phyloP scores from a whole-genome alignment of 2,329 filamentous ascomycete species.

The Fusarium sarcochroum region DNA sequence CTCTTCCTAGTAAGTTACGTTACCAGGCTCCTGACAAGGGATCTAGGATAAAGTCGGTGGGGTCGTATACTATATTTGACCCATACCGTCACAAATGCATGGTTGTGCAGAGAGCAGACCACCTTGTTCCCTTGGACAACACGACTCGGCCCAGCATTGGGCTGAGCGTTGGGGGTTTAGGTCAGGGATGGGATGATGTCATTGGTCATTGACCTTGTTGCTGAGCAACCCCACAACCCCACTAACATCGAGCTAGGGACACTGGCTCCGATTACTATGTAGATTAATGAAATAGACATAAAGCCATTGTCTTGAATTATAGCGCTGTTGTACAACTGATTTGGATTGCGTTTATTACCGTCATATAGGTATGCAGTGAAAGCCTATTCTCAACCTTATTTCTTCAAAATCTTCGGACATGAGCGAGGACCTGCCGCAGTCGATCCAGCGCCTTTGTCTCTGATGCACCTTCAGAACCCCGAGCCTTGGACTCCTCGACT shows the following conservation, averaged over 20 bases:
- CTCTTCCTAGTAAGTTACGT: slow-evolving; percentile 29
- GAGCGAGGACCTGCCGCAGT: slow-evolving; percentile 56
- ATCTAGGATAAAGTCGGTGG: slow-evolving; percentile 40
- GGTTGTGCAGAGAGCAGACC: slow-evolving; percentile 34
- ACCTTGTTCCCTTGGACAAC: slow-evolving; percentile 34
- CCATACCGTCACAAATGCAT: slow-evolving; percentile 34
- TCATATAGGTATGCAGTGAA: background rate
- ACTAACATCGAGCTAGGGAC: background rate
- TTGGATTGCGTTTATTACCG: slow-evolving; percentile 3
- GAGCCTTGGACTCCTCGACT: slow-evolving; percentile 58
- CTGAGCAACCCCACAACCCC: slow-evolving; percentile 47
- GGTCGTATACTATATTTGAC: slow-evolving; percentile 25
- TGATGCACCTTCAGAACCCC: slow-evolving; percentile 32
- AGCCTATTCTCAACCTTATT: slow-evolving; percentile 8
- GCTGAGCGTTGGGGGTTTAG: slow-evolving; percentile 11
- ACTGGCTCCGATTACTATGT: background rate
- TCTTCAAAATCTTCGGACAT: slow-evolving; percentile 52
- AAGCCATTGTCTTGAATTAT: slow-evolving; percentile 3
- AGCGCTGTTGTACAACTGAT: background rate
- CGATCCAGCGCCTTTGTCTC: slow-evolving; percentile 53
- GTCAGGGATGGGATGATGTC: slow-evolving; percentile 46
- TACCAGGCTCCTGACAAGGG: slow-evolving; percentile 36
- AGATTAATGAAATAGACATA: slow-evolving; percentile 7
- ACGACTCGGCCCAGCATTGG: slow-evolving; percentile 26
- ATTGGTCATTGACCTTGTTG: slow-evolving; percentile 47